Evolutionary conservation across 305 asterid genomes (phyloP), one percentile per base, ranked within the genome.

Genomic region (Fraxinus baroniana): DNA sequence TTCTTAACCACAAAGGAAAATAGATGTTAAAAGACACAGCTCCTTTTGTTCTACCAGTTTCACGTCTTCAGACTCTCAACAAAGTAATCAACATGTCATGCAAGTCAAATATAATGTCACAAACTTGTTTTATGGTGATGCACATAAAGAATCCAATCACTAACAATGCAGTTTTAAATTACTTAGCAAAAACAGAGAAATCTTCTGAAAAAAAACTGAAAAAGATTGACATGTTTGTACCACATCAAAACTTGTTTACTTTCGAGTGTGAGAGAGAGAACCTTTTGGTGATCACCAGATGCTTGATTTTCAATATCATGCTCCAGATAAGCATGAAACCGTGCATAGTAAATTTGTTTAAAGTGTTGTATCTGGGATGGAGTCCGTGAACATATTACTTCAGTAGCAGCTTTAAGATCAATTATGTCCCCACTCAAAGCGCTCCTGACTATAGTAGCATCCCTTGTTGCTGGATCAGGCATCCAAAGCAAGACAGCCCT

Each of bases 311-410:
- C 94, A 76, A 96, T 92, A 82, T 96, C 98, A 78, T 90, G 95
- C 89, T 96, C 99, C 84, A 96, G 86, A 79, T 91, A 84, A 84
- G 86, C 82, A 79, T 91, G 89, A 81, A 93, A 94, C 30, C 84
- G 80, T 62, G 93, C 86, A 83, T 73, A 82, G 86, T 93, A 96
- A 60, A 93, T 70, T 84, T 92, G 98, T 81, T 93, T 96, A 41
- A 92, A 79, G 37, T 93, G 93, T 52, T 91, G 97, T 37, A 93
- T 83, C 85, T 96, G 99, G 28, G 98, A 49, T 35, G 98, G 82
- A 41, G 97, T 93, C 66, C 98, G 95, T 6, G 99, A 96, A 81
- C 98, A 96, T 82, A 96, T 86, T 22, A 96, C 94, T 91, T 94
- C 98, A 46, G 97, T 94, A 20, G 96, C 98, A 81, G 91, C 94